These are phyloP conservation scores for Solanum neorickii DNA, from an alignment of 257 asterid species.

Conservation along the genomic window DNA sequence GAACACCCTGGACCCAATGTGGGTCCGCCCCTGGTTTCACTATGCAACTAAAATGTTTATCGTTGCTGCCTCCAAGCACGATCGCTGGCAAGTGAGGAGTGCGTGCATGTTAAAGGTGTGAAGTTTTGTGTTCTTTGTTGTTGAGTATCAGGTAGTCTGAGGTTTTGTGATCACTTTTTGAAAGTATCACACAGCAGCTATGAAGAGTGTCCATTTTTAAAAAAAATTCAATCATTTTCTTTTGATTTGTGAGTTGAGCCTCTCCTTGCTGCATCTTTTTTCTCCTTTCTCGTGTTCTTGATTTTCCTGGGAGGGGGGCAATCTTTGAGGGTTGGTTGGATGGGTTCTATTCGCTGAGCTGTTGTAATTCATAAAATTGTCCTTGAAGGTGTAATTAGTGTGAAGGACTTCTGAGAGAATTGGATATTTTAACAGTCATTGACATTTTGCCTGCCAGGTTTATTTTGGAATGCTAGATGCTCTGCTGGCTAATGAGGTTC, in stretches of 20 bases:
- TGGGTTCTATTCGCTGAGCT: not conserved
- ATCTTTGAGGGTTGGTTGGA: not conserved
- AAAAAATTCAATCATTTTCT: not conserved
- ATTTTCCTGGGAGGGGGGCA: not conserved
- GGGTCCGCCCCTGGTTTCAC: not conserved
- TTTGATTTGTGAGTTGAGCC: not conserved
- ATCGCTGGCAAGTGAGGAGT: not conserved
- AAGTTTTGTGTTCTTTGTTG: not conserved
- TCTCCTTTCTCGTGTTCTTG: not conserved
- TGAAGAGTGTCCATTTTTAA: not conserved
- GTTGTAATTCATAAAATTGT: not conserved
- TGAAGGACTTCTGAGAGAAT: not conserved
- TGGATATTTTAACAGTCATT: not conserved
- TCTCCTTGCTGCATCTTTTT: not conserved
- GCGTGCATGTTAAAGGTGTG: not conserved
- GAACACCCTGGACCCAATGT: no score
- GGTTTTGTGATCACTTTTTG: not conserved
- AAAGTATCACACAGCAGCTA: not conserved
- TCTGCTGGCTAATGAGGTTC: conserved; percentile 31
- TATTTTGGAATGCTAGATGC: conserved; percentile 46
- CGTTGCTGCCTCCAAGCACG: not conserved
- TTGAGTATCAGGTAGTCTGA: not conserved
- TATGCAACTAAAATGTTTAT: not conserved
- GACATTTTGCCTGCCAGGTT: conserved; percentile 11
- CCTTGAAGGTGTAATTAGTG: not conserved